These are phyloP conservation scores for Fragilaria crotonensis DNA, from an alignment of 108 stramenopile genomes.

Conservation along the genomic window DNA sequence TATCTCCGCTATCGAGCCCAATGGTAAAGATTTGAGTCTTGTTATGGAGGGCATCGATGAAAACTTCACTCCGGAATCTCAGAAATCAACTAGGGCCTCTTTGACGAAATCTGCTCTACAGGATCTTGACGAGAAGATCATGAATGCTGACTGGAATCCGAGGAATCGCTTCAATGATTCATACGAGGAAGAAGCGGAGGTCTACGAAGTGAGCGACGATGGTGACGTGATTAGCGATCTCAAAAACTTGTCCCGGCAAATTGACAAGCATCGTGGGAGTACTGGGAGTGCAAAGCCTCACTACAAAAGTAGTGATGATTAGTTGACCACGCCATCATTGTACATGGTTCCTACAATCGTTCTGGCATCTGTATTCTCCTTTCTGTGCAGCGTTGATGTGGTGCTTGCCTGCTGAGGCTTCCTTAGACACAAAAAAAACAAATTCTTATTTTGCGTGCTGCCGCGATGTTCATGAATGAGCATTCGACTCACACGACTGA, in stretches of 20 bases:
- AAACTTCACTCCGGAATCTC: neutral
- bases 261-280: conserved; percentile 1
- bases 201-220: neutral
- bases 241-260: conserved; percentile 5
- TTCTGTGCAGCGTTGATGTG: no score
- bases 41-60: conserved; percentile 1
- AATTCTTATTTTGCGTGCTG: no score
- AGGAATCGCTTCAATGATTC: neutral
- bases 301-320: no score
- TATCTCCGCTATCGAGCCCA: conserved; percentile 2
- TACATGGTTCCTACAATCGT: no score
- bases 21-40: conserved; percentile 7
- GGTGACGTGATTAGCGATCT: conserved; percentile 9
- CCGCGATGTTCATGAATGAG: no score
- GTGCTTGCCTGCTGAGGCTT: no score
- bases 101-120: neutral
- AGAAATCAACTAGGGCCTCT: neutral
- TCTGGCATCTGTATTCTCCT: no score
- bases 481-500: no score
- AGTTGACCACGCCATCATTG: no score
- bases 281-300: no score
- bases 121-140: neutral
- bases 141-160: neutral
- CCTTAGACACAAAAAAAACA: no score
- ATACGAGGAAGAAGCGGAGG: neutral